Evolutionary conservation across 179 eudicot genomes (phyloP).

Genomic region (Pouteria campechiana): DNA sequence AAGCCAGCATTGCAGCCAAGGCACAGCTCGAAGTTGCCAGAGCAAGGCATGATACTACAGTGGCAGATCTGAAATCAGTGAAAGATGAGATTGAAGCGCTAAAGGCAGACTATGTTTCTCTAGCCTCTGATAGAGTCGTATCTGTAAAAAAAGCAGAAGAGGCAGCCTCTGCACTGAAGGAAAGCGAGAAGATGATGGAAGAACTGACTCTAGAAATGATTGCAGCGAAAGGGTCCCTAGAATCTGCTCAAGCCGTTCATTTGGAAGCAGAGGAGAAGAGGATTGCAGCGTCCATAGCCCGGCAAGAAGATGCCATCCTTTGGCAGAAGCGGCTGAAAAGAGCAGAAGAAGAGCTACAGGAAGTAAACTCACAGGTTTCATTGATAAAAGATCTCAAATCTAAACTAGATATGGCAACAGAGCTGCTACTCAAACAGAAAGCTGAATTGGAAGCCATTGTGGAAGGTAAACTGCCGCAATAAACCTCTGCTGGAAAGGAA

Average conservation of each 20-base stretch:
- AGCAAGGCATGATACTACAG: constrained; percentile 60
- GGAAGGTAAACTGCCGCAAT: constrained; percentile 47
- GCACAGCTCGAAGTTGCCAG: constrained; percentile 82
- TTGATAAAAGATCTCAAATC: constrained; percentile 54
- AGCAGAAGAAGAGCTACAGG: constrained; percentile 68
- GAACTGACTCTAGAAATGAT: constrained; percentile 68
- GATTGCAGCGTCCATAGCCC: constrained; percentile 55
- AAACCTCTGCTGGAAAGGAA: constrained; percentile 6
- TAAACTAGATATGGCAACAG: constrained; percentile 45
- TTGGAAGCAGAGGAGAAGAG: constrained; percentile 79
- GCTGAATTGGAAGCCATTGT: constrained; percentile 67
- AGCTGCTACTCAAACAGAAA: constrained; percentile 44
- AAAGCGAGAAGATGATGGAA: constrained; percentile 74
- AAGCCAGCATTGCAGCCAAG: constrained; percentile 79
- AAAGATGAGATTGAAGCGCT: constrained; percentile 51
- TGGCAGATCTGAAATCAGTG: constrained; percentile 51
- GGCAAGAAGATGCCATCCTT: constrained; percentile 42
- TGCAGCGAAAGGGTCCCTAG: constrained; percentile 55
- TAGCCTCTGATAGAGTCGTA: constrained; percentile 46
- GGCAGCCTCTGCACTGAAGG: constrained; percentile 51
- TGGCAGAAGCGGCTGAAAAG: constrained; percentile 78
- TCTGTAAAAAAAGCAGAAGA: constrained; percentile 65
- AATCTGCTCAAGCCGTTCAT: constrained; percentile 67
- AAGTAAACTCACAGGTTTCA: constrained; percentile 37
- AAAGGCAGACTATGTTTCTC: constrained; percentile 33